Conservation (phyloP, 1,139 yeast species). For the Ogataea hybrid region DNA sequence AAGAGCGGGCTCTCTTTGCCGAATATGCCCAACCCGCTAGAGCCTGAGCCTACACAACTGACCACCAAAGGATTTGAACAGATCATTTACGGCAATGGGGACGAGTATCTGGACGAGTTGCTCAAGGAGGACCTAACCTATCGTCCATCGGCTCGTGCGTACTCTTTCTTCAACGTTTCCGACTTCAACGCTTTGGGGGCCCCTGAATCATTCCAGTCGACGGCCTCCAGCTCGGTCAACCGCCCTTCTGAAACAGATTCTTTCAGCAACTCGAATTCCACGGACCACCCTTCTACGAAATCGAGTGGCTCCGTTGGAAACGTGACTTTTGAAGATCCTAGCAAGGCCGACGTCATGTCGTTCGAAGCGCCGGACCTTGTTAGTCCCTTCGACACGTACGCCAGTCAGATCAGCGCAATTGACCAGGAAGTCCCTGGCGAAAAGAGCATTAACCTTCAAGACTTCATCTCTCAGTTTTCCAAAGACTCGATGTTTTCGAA, state of each 20-base stretch:
- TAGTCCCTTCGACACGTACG: neutral
- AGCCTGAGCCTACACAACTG: neutral
- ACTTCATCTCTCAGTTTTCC: conserved; percentile 12
- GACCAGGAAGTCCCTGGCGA: neutral
- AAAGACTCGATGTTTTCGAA: conserved; percentile 14
- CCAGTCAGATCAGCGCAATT: neutral
- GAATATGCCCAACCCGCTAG: neutral
- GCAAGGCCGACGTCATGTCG: neutral
- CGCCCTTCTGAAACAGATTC: neutral
- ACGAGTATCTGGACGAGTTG: conserved; percentile 8
- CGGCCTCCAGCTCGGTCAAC: neutral
- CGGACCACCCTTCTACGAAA: conserved; percentile 3
- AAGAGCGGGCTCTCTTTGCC: neutral
- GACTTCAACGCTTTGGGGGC: neutral
- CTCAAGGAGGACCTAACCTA: conserved; percentile 7
- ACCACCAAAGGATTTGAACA: conserved; percentile 5
- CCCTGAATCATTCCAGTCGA: neutral
- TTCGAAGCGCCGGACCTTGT: neutral
- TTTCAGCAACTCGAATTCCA: neutral
- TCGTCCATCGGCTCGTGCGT: neutral
- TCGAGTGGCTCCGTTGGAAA: neutral
- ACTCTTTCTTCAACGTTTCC: neutral
- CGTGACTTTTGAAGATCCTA: neutral
- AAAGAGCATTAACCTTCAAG: conserved; percentile 15
- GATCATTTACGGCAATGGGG: conserved; percentile 2